Base-by-base conservation (phyloP, 257 asterid genomes). In the Solanum pinnatisectum region DNA sequence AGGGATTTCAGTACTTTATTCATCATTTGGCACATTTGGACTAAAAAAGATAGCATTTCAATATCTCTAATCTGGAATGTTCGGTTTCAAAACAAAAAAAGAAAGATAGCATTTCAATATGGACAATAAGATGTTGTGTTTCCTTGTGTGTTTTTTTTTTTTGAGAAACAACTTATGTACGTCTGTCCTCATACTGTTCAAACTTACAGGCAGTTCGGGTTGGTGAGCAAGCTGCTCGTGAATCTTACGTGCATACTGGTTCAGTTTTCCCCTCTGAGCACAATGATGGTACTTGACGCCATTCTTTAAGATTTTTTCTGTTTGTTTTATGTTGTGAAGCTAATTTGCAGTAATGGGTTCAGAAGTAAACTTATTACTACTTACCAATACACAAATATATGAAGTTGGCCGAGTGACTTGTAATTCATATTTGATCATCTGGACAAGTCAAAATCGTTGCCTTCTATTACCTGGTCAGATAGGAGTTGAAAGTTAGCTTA, bases 261-360 rank as follows among this genome's bases (percentile, higher is more conserved):
- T 87, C 89, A 59, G 89, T 88, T 86, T 72, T 87, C 84, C 88
- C 88, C 39, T 89, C 85, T 59, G 94, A 90, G 89, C 90, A 87
- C 79, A 89, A 79, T 89, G 84, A 91, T 88, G 95, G 98, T 95
- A 93, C 77, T 39, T 88, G 70, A 82, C 22, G 30, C 44, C 20
- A 82, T 30, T 40, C n/a, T 60, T 88, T 86, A 52, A 85, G 36
- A 89, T 71, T 83, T 70, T 77, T 82, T 52, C 52, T 84, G 83
- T 73, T 89, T 33, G 63, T 36, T 74, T 86, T 11, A 27, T 76
- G 22, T 83, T 71, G 32, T 77, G 15, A 18, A 52, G 67, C 67
- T 87, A 68, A n/a, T 82, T 33, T 32, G 49, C 30, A 18, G 78
- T 37, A 46, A 11, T 42, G 63, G 65, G 56, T n/a, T 27, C 83